These are phyloP conservation scores for Sclerotinia minor DNA, from an alignment of 2,329 filamentous ascomycete species.

Conservation along the genomic window DNA sequence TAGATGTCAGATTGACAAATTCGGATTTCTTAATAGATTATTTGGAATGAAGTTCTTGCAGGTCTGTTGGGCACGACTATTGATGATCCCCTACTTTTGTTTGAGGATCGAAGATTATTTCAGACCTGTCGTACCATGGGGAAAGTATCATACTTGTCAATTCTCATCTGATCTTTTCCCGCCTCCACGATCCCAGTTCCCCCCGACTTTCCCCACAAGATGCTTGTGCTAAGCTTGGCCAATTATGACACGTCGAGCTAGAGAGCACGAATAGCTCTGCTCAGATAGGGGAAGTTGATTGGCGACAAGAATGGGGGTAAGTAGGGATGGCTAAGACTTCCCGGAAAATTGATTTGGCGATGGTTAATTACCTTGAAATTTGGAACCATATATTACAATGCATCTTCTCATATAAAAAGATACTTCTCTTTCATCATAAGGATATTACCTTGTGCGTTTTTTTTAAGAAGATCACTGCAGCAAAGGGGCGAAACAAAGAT, in stretches of 20 bases:
- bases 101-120: not conserved
- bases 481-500: constrained; percentile 14
- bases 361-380: not conserved
- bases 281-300: constrained; percentile 20
- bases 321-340: not conserved
- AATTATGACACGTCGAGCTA: constrained; percentile 9
- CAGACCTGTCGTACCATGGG: constrained; percentile 8
- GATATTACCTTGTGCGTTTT: not conserved
- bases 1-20: constrained; percentile 15
- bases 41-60: not conserved
- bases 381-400: constrained; percentile 2
- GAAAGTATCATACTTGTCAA: constrained; percentile 1
- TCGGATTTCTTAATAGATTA: not conserved
- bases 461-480: not conserved
- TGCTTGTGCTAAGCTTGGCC: constrained; percentile 15
- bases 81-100: not conserved
- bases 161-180: constrained; percentile 23
- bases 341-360: constrained; percentile 21
- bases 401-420: not conserved
- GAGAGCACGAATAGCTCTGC: constrained; percentile 3
- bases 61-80: constrained; percentile 7
- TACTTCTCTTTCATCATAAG: not conserved
- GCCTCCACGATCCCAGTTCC: constrained; percentile 13
- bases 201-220: constrained; percentile 20
- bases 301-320: constrained; percentile 8